Evolutionary conservation across 768 basidiomycete genomes (phyloP), one percentile per base, ranked within the genome.

Genomic region (Serendipita sp.): DNA sequence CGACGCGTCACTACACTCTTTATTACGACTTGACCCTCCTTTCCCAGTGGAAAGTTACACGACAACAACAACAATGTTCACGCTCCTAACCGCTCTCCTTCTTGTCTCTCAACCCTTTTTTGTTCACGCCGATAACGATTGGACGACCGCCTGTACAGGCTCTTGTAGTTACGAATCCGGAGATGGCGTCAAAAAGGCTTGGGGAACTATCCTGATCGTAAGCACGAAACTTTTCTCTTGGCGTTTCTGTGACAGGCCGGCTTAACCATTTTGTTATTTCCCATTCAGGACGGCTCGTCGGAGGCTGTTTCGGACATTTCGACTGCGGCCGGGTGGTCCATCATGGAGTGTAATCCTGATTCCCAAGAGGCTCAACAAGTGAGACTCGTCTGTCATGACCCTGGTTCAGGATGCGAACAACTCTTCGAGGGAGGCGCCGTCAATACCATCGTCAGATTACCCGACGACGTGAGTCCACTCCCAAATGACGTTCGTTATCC

Each of bases 151-250:
- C 28, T 60, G 56, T 36, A 18, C 35, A 11, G 56, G 56, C 35
- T 60, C 56, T 8, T 60, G 56, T 18, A n/a, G 28, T n/a, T 60
- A 60, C 36, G 56, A 60, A 60, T 34, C 56, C 56, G 56, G 56
- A 23, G 56, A 60, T 35, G 56, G 56, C 56, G 34, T 36, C 30
- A 60, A 60, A 10, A 60, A n/a, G 30, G 56, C 56, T 1, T 60
- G 56, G 56, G 34, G 56, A 23, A 28, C 56, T 10, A 60, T 60
- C 35, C 56, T 60, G 13, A 32, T 60, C 10, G 56, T 60, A 32
- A 28, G 56, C 35, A 34, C 13, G 8, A 23, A 23, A 23, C 23
- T 23, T 23, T n/a, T 60, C n/a, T 32, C 56, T 30, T 36, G 56
- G 56, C 36, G 16, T 60, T 60, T 38, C 16, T 3, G n/a, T 23